Percentiles rank a stretch among this genome's conserved stretches.
phyloP scores from a whole-genome alignment of 345 rosid species.

The Eucalyptus cladocalyx region DNA sequence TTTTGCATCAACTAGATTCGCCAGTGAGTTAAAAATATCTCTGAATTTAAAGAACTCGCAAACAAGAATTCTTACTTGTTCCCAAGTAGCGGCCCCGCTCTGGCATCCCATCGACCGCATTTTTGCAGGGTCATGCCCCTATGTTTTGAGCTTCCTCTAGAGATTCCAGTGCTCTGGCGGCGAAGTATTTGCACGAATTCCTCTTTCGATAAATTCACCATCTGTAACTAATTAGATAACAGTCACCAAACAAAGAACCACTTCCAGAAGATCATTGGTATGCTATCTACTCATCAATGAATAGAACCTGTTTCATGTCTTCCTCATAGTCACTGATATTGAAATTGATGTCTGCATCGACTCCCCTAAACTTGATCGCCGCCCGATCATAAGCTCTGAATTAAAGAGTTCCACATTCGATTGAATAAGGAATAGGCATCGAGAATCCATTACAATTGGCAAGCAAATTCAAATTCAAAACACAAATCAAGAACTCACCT shows the following conservation, averaged over 20 bases:
- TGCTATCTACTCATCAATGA: background rate
- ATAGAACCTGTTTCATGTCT: conserved; percentile 41
- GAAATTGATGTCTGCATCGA: conserved; percentile 60
- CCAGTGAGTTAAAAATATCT: background rate
- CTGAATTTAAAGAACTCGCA: background rate
- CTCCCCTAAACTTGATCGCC: conserved; percentile 65
- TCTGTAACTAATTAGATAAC: conserved; percentile 11
- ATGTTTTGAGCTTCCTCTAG: conserved; percentile 48
- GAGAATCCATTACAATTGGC: background rate
- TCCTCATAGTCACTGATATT: conserved; percentile 39
- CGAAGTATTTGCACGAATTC: conserved; percentile 55
- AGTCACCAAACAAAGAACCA: background rate
- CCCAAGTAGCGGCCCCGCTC: conserved; percentile 50
- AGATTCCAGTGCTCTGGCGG: conserved; percentile 52
- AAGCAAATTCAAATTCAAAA: background rate
- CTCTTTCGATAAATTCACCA: conserved; percentile 34
- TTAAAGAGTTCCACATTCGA: background rate
- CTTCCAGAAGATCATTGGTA: background rate
- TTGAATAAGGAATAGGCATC: background rate
- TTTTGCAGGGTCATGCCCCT: conserved; percentile 50
- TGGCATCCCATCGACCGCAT: conserved; percentile 53
- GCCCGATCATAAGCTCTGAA: conserved; percentile 66
- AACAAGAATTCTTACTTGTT: conserved; percentile 33
- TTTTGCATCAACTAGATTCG: background rate
- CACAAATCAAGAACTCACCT: conserved; percentile 21